Evolutionary conservation across 495 filamentous ascomycete species (phyloP), one percentile per base, ranked within the genome.

Genomic region (Penicillium roqueforti): DNA sequence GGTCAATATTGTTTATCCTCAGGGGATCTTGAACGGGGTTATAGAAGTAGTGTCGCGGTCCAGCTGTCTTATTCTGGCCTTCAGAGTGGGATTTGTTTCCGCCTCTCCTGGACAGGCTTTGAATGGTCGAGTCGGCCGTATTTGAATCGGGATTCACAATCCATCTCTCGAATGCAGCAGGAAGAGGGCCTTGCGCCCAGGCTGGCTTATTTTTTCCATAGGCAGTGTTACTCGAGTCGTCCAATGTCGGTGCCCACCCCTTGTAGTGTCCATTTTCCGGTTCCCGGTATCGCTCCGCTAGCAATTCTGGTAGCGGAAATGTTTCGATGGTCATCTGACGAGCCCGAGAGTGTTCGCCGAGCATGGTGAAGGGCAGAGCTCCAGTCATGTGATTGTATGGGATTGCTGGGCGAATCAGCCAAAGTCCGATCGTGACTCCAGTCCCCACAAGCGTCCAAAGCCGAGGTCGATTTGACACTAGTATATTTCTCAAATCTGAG

Each of bases 1-100:
- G 53, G 5, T 68, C 68, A 7, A 77, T 53, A 44, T 78, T 78
- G 11, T 68, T 69, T 28, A 78, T 68, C 51, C 73, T 70, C 4
- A 76, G 54, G 0, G 75, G 74, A 50, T 78, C 75, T 1, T 57
- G 51, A n/a, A 60, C 59, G 4, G 74, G 66, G 31, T 76, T 67
- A 42, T 75, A 78, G 38, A 67, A 67, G 46, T 53, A 38, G 49
- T 56, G 29, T 56, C 42, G 11, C 44, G 25, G n/a, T 53, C 34
- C 50, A 8, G 34, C 45, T 6, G 58, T 28, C 20, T 53, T 44
- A 22, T 46, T 53, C 25, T 41, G n/a, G 6, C 41, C 36, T 4
- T 29, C 41, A 40, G 29, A 14, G 19, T 51, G 14, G 1, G 19
- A 18, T 22, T 23, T 25, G 4, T 28, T 18, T 1, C 4, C 23